Evolutionary conservation across 2,329 filamentous ascomycete species (phyloP).

Genomic region (Fusarium lyarnte): DNA sequence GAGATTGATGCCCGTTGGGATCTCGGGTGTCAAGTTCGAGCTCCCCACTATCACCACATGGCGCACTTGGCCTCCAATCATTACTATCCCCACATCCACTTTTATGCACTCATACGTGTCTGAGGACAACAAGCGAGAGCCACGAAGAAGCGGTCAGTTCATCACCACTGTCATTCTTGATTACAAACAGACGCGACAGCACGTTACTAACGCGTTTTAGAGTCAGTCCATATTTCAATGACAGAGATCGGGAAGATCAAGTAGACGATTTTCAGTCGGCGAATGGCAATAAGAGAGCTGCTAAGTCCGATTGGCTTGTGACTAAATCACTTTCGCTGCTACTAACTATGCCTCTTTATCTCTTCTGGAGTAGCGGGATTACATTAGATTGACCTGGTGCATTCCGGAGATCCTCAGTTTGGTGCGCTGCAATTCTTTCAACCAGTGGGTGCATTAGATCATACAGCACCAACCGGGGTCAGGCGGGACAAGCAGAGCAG

Average conservation of each 20-base stretch:
- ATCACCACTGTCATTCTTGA: neutral
- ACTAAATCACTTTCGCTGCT: rapidly evolving
- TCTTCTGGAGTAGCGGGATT: rapidly evolving
- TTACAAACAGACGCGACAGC: rapidly evolving
- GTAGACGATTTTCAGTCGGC: neutral
- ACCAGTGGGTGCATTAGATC: rapidly evolving
- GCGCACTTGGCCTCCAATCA: conserved; percentile 18
- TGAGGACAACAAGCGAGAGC: neutral
- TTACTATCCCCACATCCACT: neutral
- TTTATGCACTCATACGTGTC: conserved; percentile 24
- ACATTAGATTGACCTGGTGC: rapidly evolving
- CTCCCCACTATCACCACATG: neutral
- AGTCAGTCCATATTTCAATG: rapidly evolving
- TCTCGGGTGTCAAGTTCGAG: neutral
- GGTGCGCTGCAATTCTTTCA: neutral
- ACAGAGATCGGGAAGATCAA: neutral
- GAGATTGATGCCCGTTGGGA: neutral
- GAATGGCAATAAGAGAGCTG: neutral
- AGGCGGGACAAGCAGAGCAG: rapidly evolving
- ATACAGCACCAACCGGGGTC: no score
- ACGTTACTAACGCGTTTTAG: no score
- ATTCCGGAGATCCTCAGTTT: rapidly evolving
- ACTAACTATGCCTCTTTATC: neutral
- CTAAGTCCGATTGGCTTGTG: rapidly evolving
- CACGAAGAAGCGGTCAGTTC: neutral